Evolutionary conservation across 345 rosid genomes (phyloP).

Genomic region (Dimocarpus longan): DNA sequence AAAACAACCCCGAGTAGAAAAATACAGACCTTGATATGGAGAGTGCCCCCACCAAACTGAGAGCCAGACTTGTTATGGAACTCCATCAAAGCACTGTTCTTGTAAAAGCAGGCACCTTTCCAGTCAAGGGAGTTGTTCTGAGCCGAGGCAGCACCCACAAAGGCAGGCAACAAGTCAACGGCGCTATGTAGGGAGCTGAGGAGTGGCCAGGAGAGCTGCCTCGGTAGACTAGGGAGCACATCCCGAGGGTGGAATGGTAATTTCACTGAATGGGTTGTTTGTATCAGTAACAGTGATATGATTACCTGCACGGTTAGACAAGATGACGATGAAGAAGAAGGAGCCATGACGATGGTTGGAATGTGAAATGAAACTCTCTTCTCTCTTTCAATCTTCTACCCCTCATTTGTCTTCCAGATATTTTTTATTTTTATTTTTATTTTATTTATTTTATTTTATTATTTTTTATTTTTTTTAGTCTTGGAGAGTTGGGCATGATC

Average conservation of each 20-base stretch:
- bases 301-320: background rate
- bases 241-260: slow-evolving; percentile 75
- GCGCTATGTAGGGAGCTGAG: slow-evolving; percentile 61
- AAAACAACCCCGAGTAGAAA: background rate
- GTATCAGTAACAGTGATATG: background rate
- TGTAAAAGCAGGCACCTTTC: slow-evolving; percentile 93
- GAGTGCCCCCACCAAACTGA: slow-evolving; percentile 89
- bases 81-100: slow-evolving; percentile 86
- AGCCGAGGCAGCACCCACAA: slow-evolving; percentile 76
- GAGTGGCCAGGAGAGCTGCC: slow-evolving; percentile 79
- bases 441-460: too few relatives aligned
- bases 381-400: too few relatives aligned
- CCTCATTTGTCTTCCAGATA: too few relatives aligned
- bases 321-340: slow-evolving; percentile 15
- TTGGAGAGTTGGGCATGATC: too few relatives aligned
- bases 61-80: slow-evolving; percentile 77
- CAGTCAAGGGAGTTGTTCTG: slow-evolving; percentile 49
- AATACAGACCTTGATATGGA: slow-evolving; percentile 69
- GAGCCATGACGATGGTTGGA: background rate
- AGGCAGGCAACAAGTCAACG: slow-evolving; percentile 78
- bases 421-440: too few relatives aligned
- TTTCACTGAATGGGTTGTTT: slow-evolving; percentile 19
- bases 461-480: background rate
- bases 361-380: background rate
- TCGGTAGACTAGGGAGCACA: slow-evolving; percentile 70